Evolutionary conservation across 2,329 filamentous ascomycete genomes (phyloP).

Genomic region (Zarea fungicola): DNA sequence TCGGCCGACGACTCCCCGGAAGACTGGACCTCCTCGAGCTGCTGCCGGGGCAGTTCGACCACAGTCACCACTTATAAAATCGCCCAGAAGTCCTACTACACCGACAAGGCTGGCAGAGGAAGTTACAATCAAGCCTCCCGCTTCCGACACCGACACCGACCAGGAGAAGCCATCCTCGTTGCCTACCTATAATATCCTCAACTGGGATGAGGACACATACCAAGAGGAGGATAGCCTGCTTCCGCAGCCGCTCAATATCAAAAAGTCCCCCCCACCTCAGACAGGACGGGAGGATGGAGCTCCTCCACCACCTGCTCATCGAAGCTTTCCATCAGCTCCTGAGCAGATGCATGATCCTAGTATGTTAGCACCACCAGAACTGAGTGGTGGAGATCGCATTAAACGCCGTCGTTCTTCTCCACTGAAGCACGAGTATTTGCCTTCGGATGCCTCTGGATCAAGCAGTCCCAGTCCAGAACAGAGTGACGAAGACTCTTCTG

Average conservation of each 20-base stretch:
- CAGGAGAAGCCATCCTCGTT: constrained; percentile 34
- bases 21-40: neutral
- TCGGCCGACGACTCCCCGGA: neutral
- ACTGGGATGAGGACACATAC: constrained; percentile 20
- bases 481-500: constrained; percentile 42
- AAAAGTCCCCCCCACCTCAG: constrained; percentile 25
- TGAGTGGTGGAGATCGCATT: constrained; percentile 38
- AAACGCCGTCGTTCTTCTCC: constrained; percentile 82
- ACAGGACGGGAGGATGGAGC: constrained; percentile 49
- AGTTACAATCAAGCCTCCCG: neutral
- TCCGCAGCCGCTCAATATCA: constrained; percentile 31
- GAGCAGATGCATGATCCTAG: constrained; percentile 27
- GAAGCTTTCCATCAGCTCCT: constrained; percentile 33
- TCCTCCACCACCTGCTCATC: constrained; percentile 50
- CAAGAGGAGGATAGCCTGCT: constrained; percentile 34
- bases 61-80: constrained; percentile 16
- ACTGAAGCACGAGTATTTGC: constrained; percentile 93
- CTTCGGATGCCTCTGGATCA: constrained; percentile 63
- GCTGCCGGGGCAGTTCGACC: neutral
- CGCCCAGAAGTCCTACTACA: constrained; percentile 26
- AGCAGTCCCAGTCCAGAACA: constrained; percentile 53
- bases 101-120: constrained; percentile 26
- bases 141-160: constrained; percentile 16
- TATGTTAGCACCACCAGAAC: constrained; percentile 17
- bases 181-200: constrained; percentile 24